Evolutionary conservation across 768 basidiomycete genomes (phyloP).

Genomic region (Agrocybe pediades): DNA sequence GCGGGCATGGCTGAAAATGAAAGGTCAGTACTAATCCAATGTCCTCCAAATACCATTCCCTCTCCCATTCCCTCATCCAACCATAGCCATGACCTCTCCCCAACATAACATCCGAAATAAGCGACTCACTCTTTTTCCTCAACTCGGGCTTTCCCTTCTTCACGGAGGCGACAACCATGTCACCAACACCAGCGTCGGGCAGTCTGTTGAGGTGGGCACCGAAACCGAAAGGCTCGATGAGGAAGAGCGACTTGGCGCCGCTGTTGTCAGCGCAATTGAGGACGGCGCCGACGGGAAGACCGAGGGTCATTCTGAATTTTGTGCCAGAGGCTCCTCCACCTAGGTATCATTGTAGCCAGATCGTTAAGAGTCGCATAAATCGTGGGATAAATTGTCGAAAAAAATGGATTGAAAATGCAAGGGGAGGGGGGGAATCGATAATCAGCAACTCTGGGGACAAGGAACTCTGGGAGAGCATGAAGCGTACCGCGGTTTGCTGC

Average conservation of each 20-base stretch:
- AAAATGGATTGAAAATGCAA: background rate
- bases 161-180: conserved; percentile 95
- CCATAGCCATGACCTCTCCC: background rate
- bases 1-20: conserved; percentile 85
- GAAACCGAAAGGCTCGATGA: conserved; percentile 95
- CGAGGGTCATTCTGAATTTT: conserved; percentile 94
- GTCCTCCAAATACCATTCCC: background rate
- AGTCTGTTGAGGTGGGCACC: conserved; percentile 97
- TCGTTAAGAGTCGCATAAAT: background rate
- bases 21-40: conserved; percentile 12
- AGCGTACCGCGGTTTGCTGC: conserved; percentile 32
- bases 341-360: conserved; percentile 15
- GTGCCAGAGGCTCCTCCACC: conserved; percentile 80
- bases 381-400: background rate
- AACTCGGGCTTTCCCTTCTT: conserved; percentile 99
- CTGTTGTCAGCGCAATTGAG: conserved; percentile 99
- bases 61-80: background rate
- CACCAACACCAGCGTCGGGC: conserved; percentile 93
- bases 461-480: background rate
- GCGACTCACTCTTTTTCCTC: conserved; percentile 93
- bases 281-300: conserved; percentile 93
- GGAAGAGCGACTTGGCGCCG: conserved; percentile 92
- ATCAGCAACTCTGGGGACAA: conserved; percentile 10
- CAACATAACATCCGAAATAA: background rate
- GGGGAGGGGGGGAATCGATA: background rate